Conservation (phyloP, 768 basidiomycete genomes). For the Polyporus arcularius region DNA sequence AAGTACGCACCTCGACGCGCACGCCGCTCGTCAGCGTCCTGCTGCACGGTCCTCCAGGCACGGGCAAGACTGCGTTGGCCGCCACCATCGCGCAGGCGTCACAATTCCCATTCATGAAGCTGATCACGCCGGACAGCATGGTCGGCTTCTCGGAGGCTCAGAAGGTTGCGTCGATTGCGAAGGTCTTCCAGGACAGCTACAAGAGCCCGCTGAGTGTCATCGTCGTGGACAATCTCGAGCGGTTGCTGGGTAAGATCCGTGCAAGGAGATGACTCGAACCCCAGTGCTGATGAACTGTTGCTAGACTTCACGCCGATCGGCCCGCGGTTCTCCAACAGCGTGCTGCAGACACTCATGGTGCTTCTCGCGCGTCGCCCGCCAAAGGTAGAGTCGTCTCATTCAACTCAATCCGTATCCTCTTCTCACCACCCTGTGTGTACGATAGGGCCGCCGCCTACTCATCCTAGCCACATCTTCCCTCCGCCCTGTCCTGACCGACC, state of each 20-base stretch:
- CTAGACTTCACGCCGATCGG: conserved; percentile 97
- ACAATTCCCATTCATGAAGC: conserved; percentile 97
- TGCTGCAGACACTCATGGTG: conserved; percentile 88
- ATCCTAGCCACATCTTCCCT: conserved; percentile 93
- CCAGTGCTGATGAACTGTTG: background rate
- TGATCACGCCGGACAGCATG: conserved; percentile 96
- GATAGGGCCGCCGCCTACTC: conserved; percentile 85
- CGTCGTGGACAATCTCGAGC: conserved; percentile 93
- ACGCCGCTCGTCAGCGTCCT: conserved; percentile 92
- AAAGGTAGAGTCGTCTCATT: conserved; percentile 56
- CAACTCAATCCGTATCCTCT: background rate
- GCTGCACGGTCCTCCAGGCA: conserved; percentile 85
- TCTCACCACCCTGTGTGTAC: background rate
- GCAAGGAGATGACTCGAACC: background rate
- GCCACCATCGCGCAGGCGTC: conserved; percentile 93
- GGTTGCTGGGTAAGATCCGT: conserved; percentile 71
- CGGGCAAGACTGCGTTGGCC: conserved; percentile 94
- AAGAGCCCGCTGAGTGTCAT: conserved; percentile 97
- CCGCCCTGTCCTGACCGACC: conserved; percentile 79
- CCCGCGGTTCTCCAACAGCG: conserved; percentile 92
- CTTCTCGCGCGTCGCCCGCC: conserved; percentile 88
- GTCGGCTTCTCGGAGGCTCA: conserved; percentile 92
- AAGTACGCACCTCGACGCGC: conserved; percentile 85
- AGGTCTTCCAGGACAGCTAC: conserved; percentile 92
- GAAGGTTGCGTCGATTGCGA: conserved; percentile 89